Conservation (phyloP, 2,329 filamentous ascomycete genomes). For the Ophiocordyceps sinensis region DNA sequence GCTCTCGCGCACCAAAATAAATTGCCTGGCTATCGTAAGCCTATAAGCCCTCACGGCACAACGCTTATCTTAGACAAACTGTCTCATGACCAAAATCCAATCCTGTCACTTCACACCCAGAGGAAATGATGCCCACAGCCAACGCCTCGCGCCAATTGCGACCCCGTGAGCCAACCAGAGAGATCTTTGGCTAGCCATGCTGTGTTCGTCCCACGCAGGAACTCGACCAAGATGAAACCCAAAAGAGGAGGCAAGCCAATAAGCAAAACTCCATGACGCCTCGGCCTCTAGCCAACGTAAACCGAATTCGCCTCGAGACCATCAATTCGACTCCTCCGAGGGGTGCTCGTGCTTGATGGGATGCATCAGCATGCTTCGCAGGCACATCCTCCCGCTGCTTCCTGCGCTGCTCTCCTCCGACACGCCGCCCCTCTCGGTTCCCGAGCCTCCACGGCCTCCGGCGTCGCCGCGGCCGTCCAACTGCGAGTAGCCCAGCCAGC, state of each 20-base stretch:
- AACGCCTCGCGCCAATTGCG: neutral
- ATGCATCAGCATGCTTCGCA: conserved; percentile 68
- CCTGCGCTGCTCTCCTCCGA: conserved; percentile 28
- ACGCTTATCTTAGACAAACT: no score
- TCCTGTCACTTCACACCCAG: no score
- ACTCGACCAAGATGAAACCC: neutral
- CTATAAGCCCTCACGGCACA: no score
- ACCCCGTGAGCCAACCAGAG: neutral
- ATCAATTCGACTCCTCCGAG: conserved; percentile 18
- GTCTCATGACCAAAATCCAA: no score
- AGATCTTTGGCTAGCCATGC: neutral
- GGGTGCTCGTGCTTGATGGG: conserved; percentile 58
- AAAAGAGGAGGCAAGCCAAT: neutral
- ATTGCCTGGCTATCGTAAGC: no score
- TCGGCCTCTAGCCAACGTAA: no score
- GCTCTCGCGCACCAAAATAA: no score
- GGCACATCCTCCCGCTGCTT: conserved; percentile 54
- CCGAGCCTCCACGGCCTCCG: conserved; percentile 34
- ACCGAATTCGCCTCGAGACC: no score
- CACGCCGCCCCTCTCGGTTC: conserved; percentile 34
- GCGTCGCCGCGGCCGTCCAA: conserved; percentile 34
- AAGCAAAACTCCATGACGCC: neutral
- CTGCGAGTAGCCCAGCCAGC: conserved; percentile 55
- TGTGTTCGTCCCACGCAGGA: neutral
- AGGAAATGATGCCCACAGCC: no score